Base-by-base conservation (phyloP, 805 yeast species). In the Schwanniomyces sp. region DNA sequence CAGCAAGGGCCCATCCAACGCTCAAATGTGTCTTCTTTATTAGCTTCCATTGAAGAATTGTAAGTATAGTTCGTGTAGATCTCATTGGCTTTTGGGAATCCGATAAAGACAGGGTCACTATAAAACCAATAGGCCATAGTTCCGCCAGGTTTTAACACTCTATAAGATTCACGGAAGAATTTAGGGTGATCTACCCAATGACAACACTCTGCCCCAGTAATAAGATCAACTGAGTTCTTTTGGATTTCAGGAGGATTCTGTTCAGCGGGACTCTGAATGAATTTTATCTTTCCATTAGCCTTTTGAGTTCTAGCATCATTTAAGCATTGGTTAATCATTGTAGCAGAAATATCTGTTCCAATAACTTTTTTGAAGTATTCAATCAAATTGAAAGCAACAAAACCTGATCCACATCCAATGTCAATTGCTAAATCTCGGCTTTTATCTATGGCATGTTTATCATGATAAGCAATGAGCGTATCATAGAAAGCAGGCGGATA, bases 141-240 rank as follows among this genome's bases (percentile, higher is more conserved):
- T 1, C 94, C 96, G 17, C 74, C 72, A 1, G 80, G 75, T 44
- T 76, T 78, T 49, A 89, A 69, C 11, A 81, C 67, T 5, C 80
- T 57, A 17, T 69, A 64, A 1, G 79, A 72, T 49, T 79, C 81
- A 5, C 63, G 56, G 59, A 81, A 82, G 60, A 84, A 85, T 26
- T 54, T 53, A 0, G 70, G 67, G 49, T 80, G 84, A 47, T 85
- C 75, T 48, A 88, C 79, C 96, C 96, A 91, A 65, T 91, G 97
- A n/a, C 79, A 81, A 49, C 91, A 86, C 61, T 91, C 91, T 0
- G 91, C 96, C n/a, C 85, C 87, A 2, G 90, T 78, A 11, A 89
- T 71, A 55, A 89, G 50, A 59, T 86, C 95, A 7, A 82, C 79
- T 0, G 80, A 62, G 8, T 55, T 47, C 0, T 52, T 43, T 2